Base-by-base conservation (phyloP, 805 yeast genomes). In the Peterozyma xylosa region DNA sequence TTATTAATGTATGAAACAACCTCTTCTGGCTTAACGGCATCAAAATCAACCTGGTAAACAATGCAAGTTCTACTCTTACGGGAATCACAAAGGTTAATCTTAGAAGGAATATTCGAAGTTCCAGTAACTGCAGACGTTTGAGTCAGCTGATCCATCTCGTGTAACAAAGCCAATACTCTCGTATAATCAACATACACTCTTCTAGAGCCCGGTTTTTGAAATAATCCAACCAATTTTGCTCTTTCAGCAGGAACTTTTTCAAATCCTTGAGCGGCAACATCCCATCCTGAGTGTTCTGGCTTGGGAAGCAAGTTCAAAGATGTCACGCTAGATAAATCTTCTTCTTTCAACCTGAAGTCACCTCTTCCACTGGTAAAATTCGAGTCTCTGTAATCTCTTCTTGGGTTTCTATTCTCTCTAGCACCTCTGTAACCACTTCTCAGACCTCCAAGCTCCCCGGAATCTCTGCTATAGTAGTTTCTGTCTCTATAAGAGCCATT, bases 141-240 rank as follows among this genome's bases (percentile, higher is more conserved):
- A 11, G 37, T 21, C 16, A 43, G 63, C 65, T 34, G 55, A 57
- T 3, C 60, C 50, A 43, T 55, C 59, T 41, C 45, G 14, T 38
- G 29, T 13, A 44, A 33, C 15, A 44, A 33, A 5, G 38, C 11
- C 18, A 66, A 48, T 30, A 66, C 59, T 37, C 68, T 70, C 30
- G 61, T 59, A 15, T 62, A 55, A 11, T 61, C 61, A 4, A 73
- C 66, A 41, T 63, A 70, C 33, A 66, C 53, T 45, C 67, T 72
- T 5, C 71, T 65, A 17, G 67, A 59, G 35, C 89, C 89, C 1
- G 93, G 91, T 14, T 76, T 66, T 2, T 90, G 87, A 53, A 87
- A 88, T 2, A 86, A 59, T 0, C 96, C 96, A 1, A 87, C 75
- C 14, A 84, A 63, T 53, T 87, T 88, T 5, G 93, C 95, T 47